Evolutionary conservation across 345 rosid species (phyloP).

Genomic region (Conringia planisiliqua): DNA sequence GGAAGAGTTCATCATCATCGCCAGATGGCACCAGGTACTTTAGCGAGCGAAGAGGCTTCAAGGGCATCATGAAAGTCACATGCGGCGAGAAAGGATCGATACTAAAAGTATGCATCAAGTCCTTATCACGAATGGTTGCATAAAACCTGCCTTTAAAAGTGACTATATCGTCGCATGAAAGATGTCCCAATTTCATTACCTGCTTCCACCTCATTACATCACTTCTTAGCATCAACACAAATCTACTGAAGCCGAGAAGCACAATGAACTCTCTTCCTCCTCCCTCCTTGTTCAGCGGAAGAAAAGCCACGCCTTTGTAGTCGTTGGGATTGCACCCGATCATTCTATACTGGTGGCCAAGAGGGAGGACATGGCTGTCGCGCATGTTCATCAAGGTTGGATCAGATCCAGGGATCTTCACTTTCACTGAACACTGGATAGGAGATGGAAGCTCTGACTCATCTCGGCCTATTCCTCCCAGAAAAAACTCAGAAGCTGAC

Average conservation of each 20-base stretch:
- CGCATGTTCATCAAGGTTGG: background rate
- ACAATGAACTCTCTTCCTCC: background rate
- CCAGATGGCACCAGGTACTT: background rate
- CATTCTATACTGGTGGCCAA: background rate
- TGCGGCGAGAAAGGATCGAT: background rate
- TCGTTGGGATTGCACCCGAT: background rate
- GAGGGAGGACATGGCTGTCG: background rate
- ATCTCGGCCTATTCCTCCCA: background rate
- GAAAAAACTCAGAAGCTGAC: background rate
- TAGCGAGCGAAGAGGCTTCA: background rate
- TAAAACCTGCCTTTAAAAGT: background rate
- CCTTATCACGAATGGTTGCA: background rate
- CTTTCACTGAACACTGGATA: background rate
- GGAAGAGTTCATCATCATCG: slow-evolving; percentile 1
- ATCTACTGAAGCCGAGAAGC: background rate
- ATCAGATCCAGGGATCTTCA: background rate
- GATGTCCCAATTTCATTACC: too few species aligned
- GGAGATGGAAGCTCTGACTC: background rate
- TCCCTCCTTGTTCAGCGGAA: background rate
- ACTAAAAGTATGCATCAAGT: background rate
- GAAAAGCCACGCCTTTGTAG: background rate
- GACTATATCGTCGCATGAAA: background rate
- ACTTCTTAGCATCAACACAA: background rate
- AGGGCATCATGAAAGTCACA: background rate
- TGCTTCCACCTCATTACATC: background rate